Percentiles rank a stretch among this genome's conserved stretches.
These are phyloP conservation scores for Leonotis leonurus DNA, from an alignment of 257 asterid genomes.

Conservation along the genomic window DNA sequence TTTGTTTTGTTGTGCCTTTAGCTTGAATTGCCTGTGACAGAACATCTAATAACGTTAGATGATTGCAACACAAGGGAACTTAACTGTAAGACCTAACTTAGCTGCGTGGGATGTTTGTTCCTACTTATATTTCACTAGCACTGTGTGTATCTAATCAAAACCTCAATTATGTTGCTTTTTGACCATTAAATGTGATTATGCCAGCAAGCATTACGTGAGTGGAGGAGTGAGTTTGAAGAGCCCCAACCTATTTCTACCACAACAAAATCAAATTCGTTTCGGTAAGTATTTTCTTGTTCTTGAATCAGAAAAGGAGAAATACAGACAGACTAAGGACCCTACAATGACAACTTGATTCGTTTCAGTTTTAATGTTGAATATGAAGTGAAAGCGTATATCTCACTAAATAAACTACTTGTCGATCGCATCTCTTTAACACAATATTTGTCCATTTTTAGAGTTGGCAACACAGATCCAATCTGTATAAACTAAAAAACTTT, in stretches of 20 bases:
- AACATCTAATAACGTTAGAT: background rate
- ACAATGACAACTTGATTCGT: constrained; percentile 20
- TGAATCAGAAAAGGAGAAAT: background rate
- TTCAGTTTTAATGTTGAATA: background rate
- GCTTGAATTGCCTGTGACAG: constrained; percentile 58
- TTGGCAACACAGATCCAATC: background rate
- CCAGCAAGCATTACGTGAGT: background rate
- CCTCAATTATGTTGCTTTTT: background rate
- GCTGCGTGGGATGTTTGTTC: background rate
- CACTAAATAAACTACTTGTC: background rate
- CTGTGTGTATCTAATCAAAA: background rate
- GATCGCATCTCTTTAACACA: background rate
- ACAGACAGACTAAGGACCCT: constrained; percentile 7
- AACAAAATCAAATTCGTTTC: background rate
- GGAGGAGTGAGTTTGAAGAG: background rate
- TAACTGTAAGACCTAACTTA: background rate
- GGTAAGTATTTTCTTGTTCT: background rate
- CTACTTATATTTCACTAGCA: background rate
- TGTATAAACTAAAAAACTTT: background rate
- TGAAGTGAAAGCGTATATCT: background rate
- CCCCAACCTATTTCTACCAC: background rate
- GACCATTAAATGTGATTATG: background rate
- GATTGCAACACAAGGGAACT: background rate
- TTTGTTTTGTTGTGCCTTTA: constrained; percentile 40
- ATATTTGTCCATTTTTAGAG: background rate